Evolutionary conservation across 2,329 filamentous ascomycete species (phyloP), one percentile per base, ranked within the genome.

Genomic region (Talaromyces sp.): DNA sequence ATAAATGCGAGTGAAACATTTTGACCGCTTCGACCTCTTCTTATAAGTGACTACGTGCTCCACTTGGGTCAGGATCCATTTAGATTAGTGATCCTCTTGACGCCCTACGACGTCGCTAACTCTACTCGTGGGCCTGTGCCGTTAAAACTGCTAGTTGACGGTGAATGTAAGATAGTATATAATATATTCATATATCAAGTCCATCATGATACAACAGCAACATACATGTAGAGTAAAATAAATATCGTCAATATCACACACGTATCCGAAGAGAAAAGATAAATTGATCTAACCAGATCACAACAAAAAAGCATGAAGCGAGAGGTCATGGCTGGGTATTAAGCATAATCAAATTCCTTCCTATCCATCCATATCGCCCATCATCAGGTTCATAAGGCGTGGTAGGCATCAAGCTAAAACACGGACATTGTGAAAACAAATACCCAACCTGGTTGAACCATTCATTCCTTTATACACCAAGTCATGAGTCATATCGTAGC

Each of bases 401-500:
- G 19, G 39, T 37, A 59, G 56, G 22, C 56, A 59, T 41, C 56
- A 59, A 45, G 35, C 35, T 27, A 31, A 43, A 59, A 45, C 8
- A 59, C 56, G 22, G 45, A 11, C 16, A 31, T 19, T 43, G 37
- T 43, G 27, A 41, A 59, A 59, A 16, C 24, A 45, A 31, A 59
- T 45, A 33, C 37, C 56, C 37, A 59, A 45, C 56, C 37, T 41
- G 39, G 37, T 37, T 8, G 31, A 45, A 41, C 27, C 22, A 33
- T 41, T 31, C 22, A 59, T 41, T 31, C 56, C 35, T 59, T 59
- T 41, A 45, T 45, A 59, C 56, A 59, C 39, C 56, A 59, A 58
- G 22, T 59, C 56, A 59, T 59, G 37, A 59, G 39, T 59, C 56
- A 31, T 59, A n/a, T 59, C 56, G 56, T 59, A 45, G 56, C 56